These are phyloP conservation scores for Lippia alba DNA, from an alignment of 305 asterid genomes.

Conservation along the genomic window DNA sequence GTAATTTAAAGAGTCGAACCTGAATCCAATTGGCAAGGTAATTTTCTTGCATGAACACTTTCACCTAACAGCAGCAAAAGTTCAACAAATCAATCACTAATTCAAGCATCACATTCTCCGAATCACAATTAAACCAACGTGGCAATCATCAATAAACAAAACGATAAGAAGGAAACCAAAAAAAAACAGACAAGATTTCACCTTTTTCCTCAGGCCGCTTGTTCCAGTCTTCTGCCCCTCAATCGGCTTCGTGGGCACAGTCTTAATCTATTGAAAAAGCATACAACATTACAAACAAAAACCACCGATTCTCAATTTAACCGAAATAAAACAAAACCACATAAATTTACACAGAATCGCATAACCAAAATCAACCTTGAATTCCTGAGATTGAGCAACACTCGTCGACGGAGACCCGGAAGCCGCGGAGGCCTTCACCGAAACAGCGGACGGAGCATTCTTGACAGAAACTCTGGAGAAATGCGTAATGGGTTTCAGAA, in stretches of 20 bases:
- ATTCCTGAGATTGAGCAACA: conserved; percentile 58
- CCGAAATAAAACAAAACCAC: neutral
- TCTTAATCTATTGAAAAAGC: conserved; percentile 54
- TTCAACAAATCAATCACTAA: conserved; percentile 33
- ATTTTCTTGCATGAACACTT: conserved; percentile 84
- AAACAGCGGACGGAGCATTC: conserved; percentile 33
- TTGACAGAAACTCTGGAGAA: conserved; percentile 41
- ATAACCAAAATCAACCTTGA: conserved; percentile 53
- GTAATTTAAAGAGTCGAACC: conserved; percentile 53
- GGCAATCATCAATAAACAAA: conserved; percentile 20
- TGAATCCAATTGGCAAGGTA: conserved; percentile 98
- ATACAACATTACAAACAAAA: neutral
- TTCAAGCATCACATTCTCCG: conserved; percentile 16
- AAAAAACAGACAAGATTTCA: conserved; percentile 16
- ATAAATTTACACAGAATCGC: neutral
- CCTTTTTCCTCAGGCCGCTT: conserved; percentile 96
- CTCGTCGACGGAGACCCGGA: conserved; percentile 57
- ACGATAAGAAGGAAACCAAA: neutral
- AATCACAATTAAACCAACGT: conserved; percentile 26
- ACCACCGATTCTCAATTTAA: conserved; percentile 16
- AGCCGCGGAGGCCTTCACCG: conserved; percentile 51
- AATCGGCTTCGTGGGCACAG: conserved; percentile 74
- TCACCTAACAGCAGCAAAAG: conserved; percentile 59
- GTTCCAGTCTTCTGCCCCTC: conserved; percentile 98
- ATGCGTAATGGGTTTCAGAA: conserved; percentile 42